These are phyloP conservation scores for Nemania diffusa DNA, from an alignment of 2,329 filamentous ascomycete species.

Conservation along the genomic window DNA sequence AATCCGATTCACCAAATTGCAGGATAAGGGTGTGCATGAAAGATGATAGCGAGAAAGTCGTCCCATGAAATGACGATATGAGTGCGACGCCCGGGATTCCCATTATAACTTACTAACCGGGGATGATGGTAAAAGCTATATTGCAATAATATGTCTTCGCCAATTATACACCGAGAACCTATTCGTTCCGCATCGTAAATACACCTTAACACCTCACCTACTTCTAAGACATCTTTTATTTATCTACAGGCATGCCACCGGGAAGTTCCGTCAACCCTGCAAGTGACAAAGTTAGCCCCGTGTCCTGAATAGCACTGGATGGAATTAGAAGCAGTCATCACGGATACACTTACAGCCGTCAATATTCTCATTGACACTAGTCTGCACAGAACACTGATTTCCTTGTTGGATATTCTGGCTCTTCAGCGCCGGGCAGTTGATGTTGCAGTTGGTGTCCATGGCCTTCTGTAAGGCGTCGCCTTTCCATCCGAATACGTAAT, in stretches of 20 bases:
- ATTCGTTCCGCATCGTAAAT: not conserved
- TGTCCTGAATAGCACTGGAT: not conserved
- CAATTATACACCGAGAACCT: not conserved
- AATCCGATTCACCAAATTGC: no score
- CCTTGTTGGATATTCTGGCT: conserved; percentile 30
- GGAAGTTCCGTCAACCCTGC: conserved; percentile 35
- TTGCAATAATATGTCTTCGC: not conserved
- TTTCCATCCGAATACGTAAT: conserved; percentile 39
- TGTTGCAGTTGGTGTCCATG: conserved; percentile 37
- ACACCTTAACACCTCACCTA: not conserved
- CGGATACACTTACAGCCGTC: conserved; percentile 34
- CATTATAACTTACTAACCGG: no score
- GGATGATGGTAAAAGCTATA: no score
- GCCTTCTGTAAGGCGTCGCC: conserved; percentile 34
- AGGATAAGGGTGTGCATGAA: no score
- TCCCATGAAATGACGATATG: no score
- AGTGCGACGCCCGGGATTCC: no score
- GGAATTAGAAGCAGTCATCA: not conserved
- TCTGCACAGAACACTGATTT: conserved; percentile 33
- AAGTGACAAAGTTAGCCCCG: conserved; percentile 13
- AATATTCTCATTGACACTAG: conserved; percentile 26
- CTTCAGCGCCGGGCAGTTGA: conserved; percentile 29
- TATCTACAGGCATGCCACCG: conserved; percentile 27
- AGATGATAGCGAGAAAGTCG: no score
- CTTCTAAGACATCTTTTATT: not conserved